Conservation (phyloP, 1,284 basidiomycete species). For the Austroboletus niveus region DNA sequence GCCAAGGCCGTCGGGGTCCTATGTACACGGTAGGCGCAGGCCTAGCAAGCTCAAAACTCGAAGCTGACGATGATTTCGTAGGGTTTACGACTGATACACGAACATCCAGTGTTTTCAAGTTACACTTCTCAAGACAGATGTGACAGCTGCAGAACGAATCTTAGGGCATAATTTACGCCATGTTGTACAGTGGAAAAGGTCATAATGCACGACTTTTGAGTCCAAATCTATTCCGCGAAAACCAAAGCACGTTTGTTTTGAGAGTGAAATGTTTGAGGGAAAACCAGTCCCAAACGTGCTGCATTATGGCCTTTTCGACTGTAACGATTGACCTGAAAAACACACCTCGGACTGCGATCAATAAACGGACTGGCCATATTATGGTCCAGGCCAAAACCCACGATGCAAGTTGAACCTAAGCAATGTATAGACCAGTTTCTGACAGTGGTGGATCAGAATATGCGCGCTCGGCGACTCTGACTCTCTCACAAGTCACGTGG, state of each 20-base stretch:
- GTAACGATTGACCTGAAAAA: slow-evolving; percentile 9
- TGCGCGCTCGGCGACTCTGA: too few relatives aligned
- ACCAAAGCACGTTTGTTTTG: background rate
- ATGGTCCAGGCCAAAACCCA: too few relatives aligned
- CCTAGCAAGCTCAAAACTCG: background rate
- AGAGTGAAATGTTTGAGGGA: slow-evolving; percentile 7
- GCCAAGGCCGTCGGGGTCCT: background rate
- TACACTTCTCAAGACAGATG: background rate
- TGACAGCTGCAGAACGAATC: slow-evolving; percentile 3
- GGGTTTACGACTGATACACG: background rate
- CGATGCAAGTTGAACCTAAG: too few relatives aligned
- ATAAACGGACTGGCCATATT: too few relatives aligned
- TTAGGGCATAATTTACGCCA: background rate
- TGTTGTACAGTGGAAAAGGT: slow-evolving; percentile 25
- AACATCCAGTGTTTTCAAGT: background rate
- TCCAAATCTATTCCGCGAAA: slow-evolving; percentile 17
- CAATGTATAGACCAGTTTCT: too few relatives aligned
- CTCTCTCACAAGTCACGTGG: too few relatives aligned
- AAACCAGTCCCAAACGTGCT: slow-evolving; percentile 20
- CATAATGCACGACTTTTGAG: slow-evolving; percentile 29
- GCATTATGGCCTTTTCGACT: slow-evolving; percentile 29
- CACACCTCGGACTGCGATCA: slow-evolving; percentile 12
- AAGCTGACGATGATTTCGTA: slow-evolving; percentile 4
- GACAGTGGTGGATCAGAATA: too few relatives aligned
- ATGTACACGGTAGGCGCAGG: background rate